Percentiles rank a stretch among this genome's conserved stretches.
Evolutionary conservation across 2,329 filamentous ascomycete species (phyloP).

Genomic region (Ilyonectria destructans): DNA sequence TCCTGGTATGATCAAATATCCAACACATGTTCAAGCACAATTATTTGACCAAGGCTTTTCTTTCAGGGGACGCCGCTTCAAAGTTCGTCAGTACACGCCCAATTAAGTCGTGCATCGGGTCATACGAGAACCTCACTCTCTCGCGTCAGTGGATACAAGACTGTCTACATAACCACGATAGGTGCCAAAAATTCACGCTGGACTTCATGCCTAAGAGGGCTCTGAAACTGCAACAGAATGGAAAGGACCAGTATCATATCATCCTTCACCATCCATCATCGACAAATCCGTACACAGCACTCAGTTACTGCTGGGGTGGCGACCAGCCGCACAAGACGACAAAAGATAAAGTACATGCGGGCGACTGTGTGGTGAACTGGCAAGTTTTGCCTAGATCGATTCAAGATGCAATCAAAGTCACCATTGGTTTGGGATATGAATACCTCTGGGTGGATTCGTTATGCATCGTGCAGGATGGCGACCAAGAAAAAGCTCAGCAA

Average conservation of each 20-base stretch:
- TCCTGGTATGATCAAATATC: neutral
- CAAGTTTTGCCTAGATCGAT: neutral
- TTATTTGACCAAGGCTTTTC: neutral
- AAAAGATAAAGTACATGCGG: neutral
- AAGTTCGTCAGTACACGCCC: neutral
- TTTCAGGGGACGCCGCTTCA: neutral
- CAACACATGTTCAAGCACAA: neutral
- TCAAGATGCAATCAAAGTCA: neutral
- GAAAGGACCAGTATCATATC: neutral
- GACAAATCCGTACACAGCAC: neutral
- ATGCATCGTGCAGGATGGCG: slow-evolving; percentile 3
- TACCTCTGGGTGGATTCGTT: slow-evolving; percentile 5
- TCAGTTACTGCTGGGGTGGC: neutral
- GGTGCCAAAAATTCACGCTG: neutral
- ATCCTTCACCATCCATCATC: neutral
- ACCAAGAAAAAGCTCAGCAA: neutral
- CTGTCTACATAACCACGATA: neutral
- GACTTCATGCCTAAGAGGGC: neutral
- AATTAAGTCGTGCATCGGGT: neutral
- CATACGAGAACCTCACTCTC: neutral
- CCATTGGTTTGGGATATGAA: neutral
- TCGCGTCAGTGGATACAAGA: neutral
- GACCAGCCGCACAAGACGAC: neutral
- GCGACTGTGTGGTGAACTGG: neutral
- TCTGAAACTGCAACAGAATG: neutral